Base-by-base conservation (phyloP, 176 grass and related monocot species). In the Oropetium thomaeum region DNA sequence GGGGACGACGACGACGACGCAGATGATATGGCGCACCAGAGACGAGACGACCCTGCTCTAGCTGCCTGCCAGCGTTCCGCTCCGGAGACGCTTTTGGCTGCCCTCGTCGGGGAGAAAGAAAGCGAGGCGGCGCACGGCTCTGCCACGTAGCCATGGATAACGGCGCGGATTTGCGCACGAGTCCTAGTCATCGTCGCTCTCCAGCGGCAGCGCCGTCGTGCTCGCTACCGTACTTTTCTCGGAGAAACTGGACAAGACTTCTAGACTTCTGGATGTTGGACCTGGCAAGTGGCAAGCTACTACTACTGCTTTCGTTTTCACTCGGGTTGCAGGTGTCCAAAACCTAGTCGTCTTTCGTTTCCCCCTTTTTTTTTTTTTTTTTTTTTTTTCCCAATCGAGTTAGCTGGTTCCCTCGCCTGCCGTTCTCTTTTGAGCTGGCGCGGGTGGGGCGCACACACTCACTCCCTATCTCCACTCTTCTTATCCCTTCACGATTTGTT, bases 381-480 rank as follows among this genome's bases (percentile, higher is more conserved):
- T 37, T 7, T 37, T 37, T 17, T 20, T 49, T 49, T 20, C 1
- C 6, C 16, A 49, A 49, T 16, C 45, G 15, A 20, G 7, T n/a
- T 5, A 1, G 13, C 5, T 7, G 63, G 27, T 67, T 42, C 62
- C 75, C 75, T 41, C 41, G 23, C 41, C 58, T 17, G 63, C 42
- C 42, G 42, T 22, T 11, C 19, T 67, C 41, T 73, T 76, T 71
- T 82, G 78, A 77, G 78, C 38, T 81, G 84, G 78, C 64, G 14
- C 9, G 4, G 23, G 35, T 7, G 38, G 20, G 10, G 29, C 8
- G 71, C 71, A 42, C 17, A 30, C 20, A 20, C 32, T n/a, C 5
- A 22, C 29, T 29, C 32, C 64, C 42, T 13, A n/a, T n/a, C n/a
- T n/a, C 26, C 33, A 35, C 6, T 57, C 71, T 76, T 85, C 79